A percentile compares a stretch with the other conserved stretches of the same genome.
Evolutionary conservation across 108 stramenopile genomes (phyloP).

Genomic region (Nitzschia sp.): DNA sequence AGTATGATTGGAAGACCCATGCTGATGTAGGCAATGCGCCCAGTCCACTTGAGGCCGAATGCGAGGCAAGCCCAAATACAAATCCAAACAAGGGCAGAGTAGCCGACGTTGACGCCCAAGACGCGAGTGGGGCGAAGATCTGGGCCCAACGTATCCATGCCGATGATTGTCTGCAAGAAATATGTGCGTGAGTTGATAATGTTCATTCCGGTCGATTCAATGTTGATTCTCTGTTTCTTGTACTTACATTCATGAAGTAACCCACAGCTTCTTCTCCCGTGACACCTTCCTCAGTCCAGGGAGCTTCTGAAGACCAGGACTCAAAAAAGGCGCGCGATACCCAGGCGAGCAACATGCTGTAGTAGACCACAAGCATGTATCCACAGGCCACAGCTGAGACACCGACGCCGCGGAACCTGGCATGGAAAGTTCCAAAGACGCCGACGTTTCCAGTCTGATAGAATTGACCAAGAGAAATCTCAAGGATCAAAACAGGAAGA

Average conservation of each 20-base stretch:
- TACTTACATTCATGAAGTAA: slow-evolving; percentile 27
- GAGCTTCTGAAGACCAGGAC: slow-evolving; percentile 32
- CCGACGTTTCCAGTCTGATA: slow-evolving; percentile 43
- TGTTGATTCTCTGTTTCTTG: background rate
- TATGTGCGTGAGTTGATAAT: background rate
- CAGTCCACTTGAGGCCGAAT: slow-evolving; percentile 58
- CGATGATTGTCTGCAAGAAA: slow-evolving; percentile 30
- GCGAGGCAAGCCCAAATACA: slow-evolving; percentile 49
- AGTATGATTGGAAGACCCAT: slow-evolving; percentile 61
- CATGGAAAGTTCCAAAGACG: slow-evolving; percentile 58
- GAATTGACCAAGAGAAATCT: slow-evolving; percentile 64
- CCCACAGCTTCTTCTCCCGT: slow-evolving; percentile 41
- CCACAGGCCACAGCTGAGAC: slow-evolving; percentile 40
- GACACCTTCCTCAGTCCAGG: slow-evolving; percentile 34
- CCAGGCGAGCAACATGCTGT: slow-evolving; percentile 55
- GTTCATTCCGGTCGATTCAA: background rate
- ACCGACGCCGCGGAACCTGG: slow-evolving; percentile 53
- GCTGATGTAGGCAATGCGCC: slow-evolving; percentile 56
- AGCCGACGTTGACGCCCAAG: slow-evolving; percentile 51
- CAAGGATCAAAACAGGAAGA: slow-evolving; percentile 56
- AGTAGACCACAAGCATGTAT: slow-evolving; percentile 58
- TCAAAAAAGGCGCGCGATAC: slow-evolving; percentile 55
- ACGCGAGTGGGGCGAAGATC: slow-evolving; percentile 49
- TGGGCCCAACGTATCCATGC: slow-evolving; percentile 41
- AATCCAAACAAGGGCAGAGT: slow-evolving; percentile 41